Evolutionary conservation across 148 eudicot genomes (phyloP).

Genomic region (Rhododendron griersonianum): DNA sequence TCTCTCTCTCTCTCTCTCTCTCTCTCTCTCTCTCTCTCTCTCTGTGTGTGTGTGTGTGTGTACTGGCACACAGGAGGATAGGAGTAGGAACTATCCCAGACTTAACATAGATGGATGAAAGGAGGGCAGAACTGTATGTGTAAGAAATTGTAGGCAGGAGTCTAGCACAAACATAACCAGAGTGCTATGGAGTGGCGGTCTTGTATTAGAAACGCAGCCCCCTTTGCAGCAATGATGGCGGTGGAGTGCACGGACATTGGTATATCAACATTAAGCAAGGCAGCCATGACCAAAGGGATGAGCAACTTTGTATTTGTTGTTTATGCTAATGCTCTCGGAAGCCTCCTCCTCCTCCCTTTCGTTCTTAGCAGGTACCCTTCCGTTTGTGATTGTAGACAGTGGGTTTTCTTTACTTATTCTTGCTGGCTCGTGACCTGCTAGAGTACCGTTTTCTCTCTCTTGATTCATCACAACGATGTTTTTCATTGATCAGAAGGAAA

Average conservation of each 20-base stretch:
- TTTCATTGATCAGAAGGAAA: neutral
- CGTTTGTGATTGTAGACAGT: neutral
- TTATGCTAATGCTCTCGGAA: conserved; percentile 35
- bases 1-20: too few relatives aligned
- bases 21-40: too few relatives aligned
- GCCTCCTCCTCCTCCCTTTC: conserved; percentile 35
- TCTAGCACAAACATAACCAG: neutral
- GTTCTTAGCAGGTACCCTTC: neutral
- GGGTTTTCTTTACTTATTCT: neutral
- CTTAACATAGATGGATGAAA: too few relatives aligned
- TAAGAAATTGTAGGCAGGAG: neutral
- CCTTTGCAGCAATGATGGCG: conserved; percentile 32
- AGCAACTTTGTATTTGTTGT: conserved; percentile 38
- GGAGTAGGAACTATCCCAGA: too few relatives aligned
- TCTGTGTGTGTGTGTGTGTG: too few relatives aligned
- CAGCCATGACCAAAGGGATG: conserved; percentile 44
- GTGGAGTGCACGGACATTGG: conserved; percentile 36
- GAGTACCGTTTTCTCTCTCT: neutral
- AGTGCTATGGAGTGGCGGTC: neutral
- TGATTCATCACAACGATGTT: neutral
- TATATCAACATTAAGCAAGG: conserved; percentile 32
- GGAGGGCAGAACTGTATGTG: too few relatives aligned
- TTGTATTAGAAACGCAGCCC: conserved; percentile 28
- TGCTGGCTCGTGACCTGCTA: neutral
- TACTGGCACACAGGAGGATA: too few relatives aligned